phyloP scores from a whole-genome alignment of 2,329 filamentous ascomycete genomes.

The Falciphora oryzae region DNA sequence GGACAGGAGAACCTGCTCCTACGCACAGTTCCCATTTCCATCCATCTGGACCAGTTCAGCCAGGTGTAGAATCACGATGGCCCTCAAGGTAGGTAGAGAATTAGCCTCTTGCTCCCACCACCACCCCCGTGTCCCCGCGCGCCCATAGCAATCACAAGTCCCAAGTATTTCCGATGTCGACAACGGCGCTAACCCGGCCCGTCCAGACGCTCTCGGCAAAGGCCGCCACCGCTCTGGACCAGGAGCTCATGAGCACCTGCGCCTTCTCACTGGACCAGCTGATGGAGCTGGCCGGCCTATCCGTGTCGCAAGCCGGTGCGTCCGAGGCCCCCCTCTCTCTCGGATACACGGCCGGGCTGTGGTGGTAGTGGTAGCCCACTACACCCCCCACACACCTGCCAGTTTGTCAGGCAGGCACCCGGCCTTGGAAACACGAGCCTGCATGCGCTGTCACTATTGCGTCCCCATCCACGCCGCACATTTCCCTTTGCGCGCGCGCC shows the following conservation, averaged over 20 bases:
- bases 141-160: too few species aligned
- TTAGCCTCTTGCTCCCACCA: not conserved
- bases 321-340: slow-evolving; percentile 5
- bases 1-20: too few species aligned
- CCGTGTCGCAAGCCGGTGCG: slow-evolving; percentile 82
- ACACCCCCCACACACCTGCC: too few species aligned
- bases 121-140: not conserved
- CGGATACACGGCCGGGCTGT: too few species aligned
- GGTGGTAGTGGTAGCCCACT: too few species aligned
- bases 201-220: slow-evolving; percentile 76
- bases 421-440: too few species aligned
- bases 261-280: slow-evolving; percentile 94
- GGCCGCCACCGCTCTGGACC: slow-evolving; percentile 81
- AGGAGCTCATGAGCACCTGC: slow-evolving; percentile 83
- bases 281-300: slow-evolving; percentile 93
- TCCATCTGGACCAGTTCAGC: too few species aligned
- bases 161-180: not conserved
- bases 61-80: not conserved
- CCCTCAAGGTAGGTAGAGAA: slow-evolving; percentile 5
- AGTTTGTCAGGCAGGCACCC: too few species aligned
- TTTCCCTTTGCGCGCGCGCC: too few species aligned
- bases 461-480: too few species aligned
- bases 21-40: too few species aligned
- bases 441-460: too few species aligned
- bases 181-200: not conserved